Evolutionary conservation across 768 basidiomycete species (phyloP), one percentile per base, ranked within the genome.

Genomic region (Candolleomyces efflorescens): DNA sequence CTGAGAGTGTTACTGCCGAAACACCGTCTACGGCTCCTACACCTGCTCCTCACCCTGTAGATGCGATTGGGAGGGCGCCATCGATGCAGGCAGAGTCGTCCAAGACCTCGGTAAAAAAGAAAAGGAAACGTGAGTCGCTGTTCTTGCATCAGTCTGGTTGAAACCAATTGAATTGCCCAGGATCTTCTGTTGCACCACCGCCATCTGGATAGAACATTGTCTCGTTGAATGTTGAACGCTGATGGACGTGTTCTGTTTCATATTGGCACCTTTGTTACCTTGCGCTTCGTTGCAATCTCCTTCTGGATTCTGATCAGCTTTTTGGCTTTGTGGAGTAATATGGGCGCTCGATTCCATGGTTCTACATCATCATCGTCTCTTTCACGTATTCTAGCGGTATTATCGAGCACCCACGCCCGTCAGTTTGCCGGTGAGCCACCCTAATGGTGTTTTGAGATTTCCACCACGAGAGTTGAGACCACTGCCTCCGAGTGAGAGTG

Each of bases 371-470:
- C 32, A 32, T 32, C 27, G 9, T 27, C 27, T 27, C 32, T 32
- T 32, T 32, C 32, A 11, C 11, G 32, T 32, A 32, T 32, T 32
- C 32, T 32, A 32, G 9, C 46, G 22, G 6, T 1, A 24, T 73
- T 59, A 78, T 71, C 77, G 74, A 50, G 84, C 77, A 55, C 86
- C 79, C 38, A 79, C 85, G 38, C 88, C 87, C 5, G 87, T 80
- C 56, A 92, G 69, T 68, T 83, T 90, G 44, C 81, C 85, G 20
- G 91, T 86, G 52, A 93, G 68, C 91, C 91, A 93, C 6, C 85
- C 87, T 2, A 93, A 72, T 7, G 90, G 90, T 39, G 87, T 85
- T 64, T 84, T 87, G 56, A 89, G 64, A 54, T 80, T 80, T 51
- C 80, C 73, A 46, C 81, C 81, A 64, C 84, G 81, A 57, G 86